These are phyloP conservation scores for Fusarium graminum DNA, from an alignment of 2,329 filamentous ascomycete species.

Conservation along the genomic window DNA sequence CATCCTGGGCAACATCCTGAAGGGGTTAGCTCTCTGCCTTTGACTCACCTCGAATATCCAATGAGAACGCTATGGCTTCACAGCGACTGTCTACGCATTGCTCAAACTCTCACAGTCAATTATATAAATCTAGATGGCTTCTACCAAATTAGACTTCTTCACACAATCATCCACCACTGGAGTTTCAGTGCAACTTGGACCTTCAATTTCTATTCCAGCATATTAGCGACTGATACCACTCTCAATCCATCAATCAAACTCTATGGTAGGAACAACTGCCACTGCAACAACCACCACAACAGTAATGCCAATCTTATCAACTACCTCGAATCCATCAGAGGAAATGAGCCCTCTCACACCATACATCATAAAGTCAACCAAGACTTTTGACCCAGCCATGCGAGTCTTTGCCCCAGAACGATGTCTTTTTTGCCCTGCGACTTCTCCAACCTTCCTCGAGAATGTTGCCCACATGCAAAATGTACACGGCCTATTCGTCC, in stretches of 20 bases:
- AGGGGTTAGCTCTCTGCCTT: background rate
- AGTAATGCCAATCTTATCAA: background rate
- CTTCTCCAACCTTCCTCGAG: background rate
- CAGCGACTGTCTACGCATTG: background rate
- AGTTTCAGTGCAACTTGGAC: accelerated
- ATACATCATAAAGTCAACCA: background rate
- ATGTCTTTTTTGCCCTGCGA: conserved; percentile 16
- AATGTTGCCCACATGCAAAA: conserved; percentile 18
- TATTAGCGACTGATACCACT: accelerated
- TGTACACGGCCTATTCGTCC: conserved; percentile 9
- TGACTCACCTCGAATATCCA: conserved; percentile 11
- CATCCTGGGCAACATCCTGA: conserved; percentile 2
- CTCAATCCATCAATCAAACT: background rate
- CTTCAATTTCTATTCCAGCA: background rate
- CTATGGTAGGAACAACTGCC: conserved; percentile 22
- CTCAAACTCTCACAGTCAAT: accelerated
- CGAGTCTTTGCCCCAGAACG: background rate
- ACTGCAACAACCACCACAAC: conserved; percentile 1
- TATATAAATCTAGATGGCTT: conserved; percentile 3
- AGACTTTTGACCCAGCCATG: background rate
- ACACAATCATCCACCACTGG: background rate
- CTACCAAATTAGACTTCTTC: accelerated
- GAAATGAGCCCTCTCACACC: background rate
- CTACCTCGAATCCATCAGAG: no score
- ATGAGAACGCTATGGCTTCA: background rate